Evolutionary conservation across 768 basidiomycete species (phyloP), one percentile per base, ranked within the genome.

Genomic region (Agaricus blazei): DNA sequence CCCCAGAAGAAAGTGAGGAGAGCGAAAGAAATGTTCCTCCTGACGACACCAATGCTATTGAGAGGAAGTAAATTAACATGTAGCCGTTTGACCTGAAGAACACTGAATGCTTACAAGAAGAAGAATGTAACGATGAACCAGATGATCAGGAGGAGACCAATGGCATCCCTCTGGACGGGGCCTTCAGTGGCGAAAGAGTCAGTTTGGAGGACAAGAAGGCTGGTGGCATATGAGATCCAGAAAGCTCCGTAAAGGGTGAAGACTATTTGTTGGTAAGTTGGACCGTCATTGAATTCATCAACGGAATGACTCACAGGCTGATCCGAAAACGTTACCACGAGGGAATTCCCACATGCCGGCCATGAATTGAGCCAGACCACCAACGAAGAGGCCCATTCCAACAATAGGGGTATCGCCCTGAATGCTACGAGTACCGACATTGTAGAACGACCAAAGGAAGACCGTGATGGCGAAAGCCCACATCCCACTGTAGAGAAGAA

Each of bases 341-440:
- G 73, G 70, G 59, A 77, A 76, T 63, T 77, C 74, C 82, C 82
- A 84, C 78, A 85, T 84, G 51, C 85, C 86, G 23, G 85, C 85
- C 49, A 86, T 64, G 57, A 87, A 70, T 60, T 86, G 84, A 29
- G 71, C 77, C 9, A 86, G 77, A 56, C 86, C 85, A n/a, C 85
- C 85, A 54, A 76, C 74, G 59, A 77, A 81, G 56, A 83, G 62
- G 4, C 83, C 81, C 81, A 87, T 82, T 46, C 84, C 86, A 34
- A 84, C 70, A 37, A 84, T 73, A 15, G 76, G 73, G 51, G 81
- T 81, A 44, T 77, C 74, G 1, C 58, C 62, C 19, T 56, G 48
- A 43, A 82, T 62, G 14, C 65, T 58, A 31, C 77, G 73, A 1
- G 74, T 73, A 11, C 71, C 65, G 23, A 75, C 70, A 55, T 78